Evolutionary conservation across 371 early-diverging fungal genomes (phyloP).

Genomic region (Catenaria anguillulae): DNA sequence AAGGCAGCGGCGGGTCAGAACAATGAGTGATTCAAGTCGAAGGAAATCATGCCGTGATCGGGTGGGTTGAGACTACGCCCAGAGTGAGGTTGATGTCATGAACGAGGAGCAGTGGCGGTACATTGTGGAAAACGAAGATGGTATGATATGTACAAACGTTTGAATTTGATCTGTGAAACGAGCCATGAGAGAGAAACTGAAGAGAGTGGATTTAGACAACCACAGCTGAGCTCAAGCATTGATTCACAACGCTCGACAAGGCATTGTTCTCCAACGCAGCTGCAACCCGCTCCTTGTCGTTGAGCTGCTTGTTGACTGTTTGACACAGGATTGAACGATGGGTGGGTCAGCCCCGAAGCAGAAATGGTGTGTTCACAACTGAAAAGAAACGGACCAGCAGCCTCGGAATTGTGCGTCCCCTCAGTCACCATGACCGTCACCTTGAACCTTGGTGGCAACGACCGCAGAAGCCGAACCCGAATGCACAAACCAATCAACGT

Average conservation of each 20-base stretch:
- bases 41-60: too few species aligned
- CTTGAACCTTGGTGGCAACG: conserved; percentile 78
- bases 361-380: neutral
- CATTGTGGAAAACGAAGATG: too few species aligned
- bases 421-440: conserved; percentile 76
- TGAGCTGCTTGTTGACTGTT: conserved; percentile 93
- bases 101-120: too few species aligned
- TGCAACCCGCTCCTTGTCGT: conserved; percentile 98
- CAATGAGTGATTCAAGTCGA: too few species aligned
- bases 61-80: too few species aligned
- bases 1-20: too few species aligned
- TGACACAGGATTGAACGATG: neutral
- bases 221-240: conserved; percentile 34
- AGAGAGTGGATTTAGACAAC: too few species aligned
- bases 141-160: too few species aligned
- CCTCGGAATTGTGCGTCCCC: conserved; percentile 92
- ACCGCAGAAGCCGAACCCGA: conserved; percentile 73
- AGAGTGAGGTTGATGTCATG: too few species aligned
- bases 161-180: too few species aligned
- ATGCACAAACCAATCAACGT: conserved; percentile 97
- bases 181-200: too few species aligned
- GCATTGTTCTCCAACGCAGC: conserved; percentile 96
- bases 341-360: neutral
- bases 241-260: conserved; percentile 84
- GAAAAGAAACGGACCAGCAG: conserved; percentile 33